phyloP scores from a whole-genome alignment of 2,329 filamentous ascomycete genomes.

The Kalmusia sp. region DNA sequence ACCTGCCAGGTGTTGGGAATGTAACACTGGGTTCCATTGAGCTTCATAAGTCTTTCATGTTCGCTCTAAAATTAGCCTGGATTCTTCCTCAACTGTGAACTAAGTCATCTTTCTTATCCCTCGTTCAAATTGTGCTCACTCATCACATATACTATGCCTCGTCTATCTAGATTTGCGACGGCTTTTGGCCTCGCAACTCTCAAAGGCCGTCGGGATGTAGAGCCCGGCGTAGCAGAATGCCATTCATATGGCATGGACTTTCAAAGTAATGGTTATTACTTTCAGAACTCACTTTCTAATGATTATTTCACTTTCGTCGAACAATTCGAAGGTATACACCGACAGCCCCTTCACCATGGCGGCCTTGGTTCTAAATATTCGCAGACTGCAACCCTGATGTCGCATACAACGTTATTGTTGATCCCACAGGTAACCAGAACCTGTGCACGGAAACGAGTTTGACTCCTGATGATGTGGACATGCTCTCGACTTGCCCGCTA shows the following conservation, averaged over 20 bases:
- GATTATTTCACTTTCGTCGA: conserved; percentile 50
- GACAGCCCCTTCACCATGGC: not conserved
- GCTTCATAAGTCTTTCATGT: not conserved
- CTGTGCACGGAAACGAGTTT: conserved; percentile 47
- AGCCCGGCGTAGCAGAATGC: conserved; percentile 16
- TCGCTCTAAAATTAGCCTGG: not conserved
- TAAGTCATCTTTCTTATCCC: not conserved
- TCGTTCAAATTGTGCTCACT: not conserved
- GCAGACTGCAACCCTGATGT: conserved; percentile 44
- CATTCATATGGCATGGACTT: conserved; percentile 46
- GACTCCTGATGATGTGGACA: conserved; percentile 41
- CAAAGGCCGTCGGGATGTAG: not conserved
- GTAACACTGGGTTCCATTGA: not conserved
- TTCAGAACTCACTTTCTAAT: conserved; percentile 49
- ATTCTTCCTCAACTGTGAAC: not conserved
- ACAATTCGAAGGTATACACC: conserved; percentile 41
- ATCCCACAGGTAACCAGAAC: conserved; percentile 46
- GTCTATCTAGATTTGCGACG: conserved; percentile 11
- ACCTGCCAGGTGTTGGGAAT: not conserved
- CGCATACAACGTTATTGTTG: conserved; percentile 48
- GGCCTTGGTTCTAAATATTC: not conserved
- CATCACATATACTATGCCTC: conserved; percentile 6
- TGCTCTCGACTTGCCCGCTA: conserved; percentile 48
- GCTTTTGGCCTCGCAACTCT: conserved; percentile 19
- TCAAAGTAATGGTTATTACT: conserved; percentile 47